A percentile compares a stretch with the other conserved stretches of the same genome.
Evolutionary conservation across 2,329 filamentous ascomycete species (phyloP).

Genomic region (Ophiostoma angusticollis): DNA sequence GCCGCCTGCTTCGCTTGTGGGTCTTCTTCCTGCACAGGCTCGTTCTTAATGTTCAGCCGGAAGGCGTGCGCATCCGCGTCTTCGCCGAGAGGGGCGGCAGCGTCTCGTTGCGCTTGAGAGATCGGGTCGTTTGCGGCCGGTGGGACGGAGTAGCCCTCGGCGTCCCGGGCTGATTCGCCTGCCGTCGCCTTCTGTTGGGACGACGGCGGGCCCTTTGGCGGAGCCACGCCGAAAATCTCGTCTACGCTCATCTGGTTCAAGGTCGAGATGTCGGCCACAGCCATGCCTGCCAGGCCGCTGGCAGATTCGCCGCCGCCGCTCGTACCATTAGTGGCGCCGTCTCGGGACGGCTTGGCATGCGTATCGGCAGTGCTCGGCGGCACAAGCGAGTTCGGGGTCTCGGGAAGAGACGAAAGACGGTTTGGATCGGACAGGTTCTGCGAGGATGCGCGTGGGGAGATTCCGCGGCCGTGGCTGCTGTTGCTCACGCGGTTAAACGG

Average conservation of each 20-base stretch:
- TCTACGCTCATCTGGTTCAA: constrained; percentile 32
- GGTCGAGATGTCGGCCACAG: constrained; percentile 16
- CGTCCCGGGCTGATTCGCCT: constrained; percentile 44
- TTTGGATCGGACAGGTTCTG: constrained; percentile 44
- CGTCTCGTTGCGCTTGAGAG: constrained; percentile 59
- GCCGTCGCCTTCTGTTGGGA: constrained; percentile 25
- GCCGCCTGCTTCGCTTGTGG: constrained; percentile 61
- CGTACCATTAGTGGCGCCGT: constrained; percentile 32
- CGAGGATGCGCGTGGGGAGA: constrained; percentile 47
- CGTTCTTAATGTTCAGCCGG: constrained; percentile 68
- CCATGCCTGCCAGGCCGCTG: background rate
- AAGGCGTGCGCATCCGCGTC: constrained; percentile 55
- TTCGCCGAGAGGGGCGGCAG: constrained; percentile 28
- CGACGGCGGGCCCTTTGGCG: constrained; percentile 39
- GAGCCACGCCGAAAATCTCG: constrained; percentile 38
- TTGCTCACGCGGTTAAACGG: constrained; percentile 49
- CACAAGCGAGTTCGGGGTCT: constrained; percentile 35
- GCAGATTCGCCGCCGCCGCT: constrained; percentile 19
- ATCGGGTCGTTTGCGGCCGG: constrained; percentile 51
- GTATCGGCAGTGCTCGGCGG: constrained; percentile 21
- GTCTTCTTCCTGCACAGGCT: constrained; percentile 66
- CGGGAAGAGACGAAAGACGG: constrained; percentile 43
- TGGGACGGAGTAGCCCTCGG: constrained; percentile 67
- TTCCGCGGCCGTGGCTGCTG: constrained; percentile 46
- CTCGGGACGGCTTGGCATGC: constrained; percentile 24